Conservation (phyloP, 257 asterid genomes). For the Solanum sparsipilum region DNA sequence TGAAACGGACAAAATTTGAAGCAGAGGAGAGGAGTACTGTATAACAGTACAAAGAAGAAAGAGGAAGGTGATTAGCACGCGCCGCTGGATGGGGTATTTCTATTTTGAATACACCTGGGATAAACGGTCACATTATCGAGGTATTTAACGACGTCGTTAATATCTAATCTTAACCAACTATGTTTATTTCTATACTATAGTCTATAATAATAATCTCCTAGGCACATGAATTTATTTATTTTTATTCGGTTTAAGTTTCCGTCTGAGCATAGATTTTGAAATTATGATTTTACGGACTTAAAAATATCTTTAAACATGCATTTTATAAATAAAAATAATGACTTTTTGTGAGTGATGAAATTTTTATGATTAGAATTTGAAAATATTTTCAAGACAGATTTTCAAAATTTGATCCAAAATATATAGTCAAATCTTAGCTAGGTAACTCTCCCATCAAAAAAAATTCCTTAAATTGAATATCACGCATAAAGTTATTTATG, state of each 20-base stretch:
- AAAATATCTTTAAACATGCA: too few species aligned
- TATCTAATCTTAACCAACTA: background rate
- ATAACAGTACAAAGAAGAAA: constrained; percentile 7
- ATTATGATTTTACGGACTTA: too few species aligned
- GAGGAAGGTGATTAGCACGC: constrained; percentile 26
- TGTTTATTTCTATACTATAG: too few species aligned
- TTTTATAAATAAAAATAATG: too few species aligned
- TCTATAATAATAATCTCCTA: too few species aligned
- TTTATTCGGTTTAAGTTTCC: fast-evolving
- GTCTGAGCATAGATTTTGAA: too few species aligned
- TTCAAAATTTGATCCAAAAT: background rate
- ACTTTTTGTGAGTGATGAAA: background rate
- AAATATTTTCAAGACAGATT: background rate
- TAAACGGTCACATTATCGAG: constrained; percentile 68
- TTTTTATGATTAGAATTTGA: background rate
- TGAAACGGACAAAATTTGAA: background rate
- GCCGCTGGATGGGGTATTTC: background rate
- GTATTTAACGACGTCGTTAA: constrained; percentile 33
- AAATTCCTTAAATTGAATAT: background rate
- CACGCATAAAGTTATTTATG: background rate
- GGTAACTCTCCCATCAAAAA: too few species aligned
- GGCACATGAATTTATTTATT: background rate
- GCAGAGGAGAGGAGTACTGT: background rate
- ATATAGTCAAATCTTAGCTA: background rate
- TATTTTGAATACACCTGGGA: constrained; percentile 17